A percentile compares a stretch with the other conserved stretches of the same genome.
Conservation (phyloP, 2,329 filamentous ascomycete species). For the Fusarium protoensiforme region DNA sequence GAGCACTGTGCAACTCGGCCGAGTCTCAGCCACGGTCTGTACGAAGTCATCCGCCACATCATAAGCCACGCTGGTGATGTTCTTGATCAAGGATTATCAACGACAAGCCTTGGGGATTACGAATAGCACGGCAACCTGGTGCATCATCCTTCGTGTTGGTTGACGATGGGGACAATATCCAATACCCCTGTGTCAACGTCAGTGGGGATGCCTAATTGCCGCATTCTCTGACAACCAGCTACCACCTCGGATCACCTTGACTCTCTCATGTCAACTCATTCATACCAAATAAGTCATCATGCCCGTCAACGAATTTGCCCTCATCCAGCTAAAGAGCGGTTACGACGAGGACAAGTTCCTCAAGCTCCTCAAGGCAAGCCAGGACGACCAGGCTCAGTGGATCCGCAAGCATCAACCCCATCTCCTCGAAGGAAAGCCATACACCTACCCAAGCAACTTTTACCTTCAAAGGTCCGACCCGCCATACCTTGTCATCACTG, state of each 20-base stretch:
- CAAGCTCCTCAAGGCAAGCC: slow-evolving; percentile 45
- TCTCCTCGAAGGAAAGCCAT: slow-evolving; percentile 43
- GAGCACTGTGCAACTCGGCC: not conserved
- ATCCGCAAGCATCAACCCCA: slow-evolving; percentile 50
- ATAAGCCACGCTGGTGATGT: not conserved
- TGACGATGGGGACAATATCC: slow-evolving; percentile 1
- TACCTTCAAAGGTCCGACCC: slow-evolving; percentile 51
- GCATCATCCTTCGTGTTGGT: slow-evolving; percentile 1
- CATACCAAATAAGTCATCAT: slow-evolving; percentile 36
- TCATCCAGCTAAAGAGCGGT: slow-evolving; percentile 46
- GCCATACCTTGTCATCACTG: slow-evolving; percentile 54
- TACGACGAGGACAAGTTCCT: slow-evolving; percentile 48
- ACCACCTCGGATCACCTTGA: too few species aligned
- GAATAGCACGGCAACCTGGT: slow-evolving; percentile 2
- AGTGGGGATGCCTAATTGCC: slow-evolving; percentile 9
- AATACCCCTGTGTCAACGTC: slow-evolving; percentile 21
- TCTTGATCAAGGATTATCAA: not conserved
- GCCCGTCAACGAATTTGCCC: slow-evolving; percentile 55
- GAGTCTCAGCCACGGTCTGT: not conserved
- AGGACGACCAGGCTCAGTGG: slow-evolving; percentile 55
- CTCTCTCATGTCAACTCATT: not conserved
- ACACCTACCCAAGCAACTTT: slow-evolving; percentile 49
- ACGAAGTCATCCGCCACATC: not conserved
- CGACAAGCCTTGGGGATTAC: not conserved
- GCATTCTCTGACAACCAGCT: not conserved